Evolutionary conservation across 371 early-diverging fungal genomes (phyloP), one percentile per base, ranked within the genome.

Genomic region (Actinomortierella ambigua): DNA sequence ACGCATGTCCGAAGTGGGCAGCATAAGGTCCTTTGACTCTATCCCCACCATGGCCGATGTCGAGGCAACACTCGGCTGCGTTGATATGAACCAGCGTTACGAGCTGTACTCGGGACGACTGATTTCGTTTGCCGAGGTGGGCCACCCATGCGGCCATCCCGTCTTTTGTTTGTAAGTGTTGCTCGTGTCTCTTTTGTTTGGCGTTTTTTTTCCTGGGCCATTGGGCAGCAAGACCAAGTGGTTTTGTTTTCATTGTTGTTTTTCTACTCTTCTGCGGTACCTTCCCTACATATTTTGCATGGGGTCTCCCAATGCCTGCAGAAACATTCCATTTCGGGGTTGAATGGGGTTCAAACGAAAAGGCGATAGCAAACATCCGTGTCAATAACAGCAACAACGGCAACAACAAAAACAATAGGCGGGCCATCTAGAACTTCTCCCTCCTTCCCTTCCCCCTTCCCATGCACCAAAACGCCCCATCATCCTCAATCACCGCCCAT

Each of bases 41-140:
- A 73, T 73, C 61, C 75, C 75, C 7, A 73, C 75, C 61, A 73
- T 73, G 75, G 75, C 75, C 49, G 67, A 73, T 43, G 75, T 73
- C 44, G 75, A 73, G 58, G 75, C 75, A 23, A 73, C 75, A 1
- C 63, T 73, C 2, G 75, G 75, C 40, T 73, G 75, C 46, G 75
- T 73, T 47, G 75, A 73, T 26, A 73, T 73, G 75, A 73, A 73
- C 48, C 75, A 73, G 48, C 75, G 75, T 15, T 73, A 66, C 41
- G 75, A 73, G 7, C 67, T 73, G 46, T 66, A 56, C 44, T 73
- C 75, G 11, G 75, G 75, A 5, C 55, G 75, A 4, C 61, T 73
- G 2, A 63, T 73, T 50, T 73, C 75, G 20, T 73, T 73, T 50
- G 75, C 75, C 11, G 75, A 73, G 42, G 75, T 73, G 0, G 75